These are phyloP conservation scores for Malbranchea zuffiana DNA, from an alignment of 2,329 filamentous ascomycete species.

Conservation along the genomic window DNA sequence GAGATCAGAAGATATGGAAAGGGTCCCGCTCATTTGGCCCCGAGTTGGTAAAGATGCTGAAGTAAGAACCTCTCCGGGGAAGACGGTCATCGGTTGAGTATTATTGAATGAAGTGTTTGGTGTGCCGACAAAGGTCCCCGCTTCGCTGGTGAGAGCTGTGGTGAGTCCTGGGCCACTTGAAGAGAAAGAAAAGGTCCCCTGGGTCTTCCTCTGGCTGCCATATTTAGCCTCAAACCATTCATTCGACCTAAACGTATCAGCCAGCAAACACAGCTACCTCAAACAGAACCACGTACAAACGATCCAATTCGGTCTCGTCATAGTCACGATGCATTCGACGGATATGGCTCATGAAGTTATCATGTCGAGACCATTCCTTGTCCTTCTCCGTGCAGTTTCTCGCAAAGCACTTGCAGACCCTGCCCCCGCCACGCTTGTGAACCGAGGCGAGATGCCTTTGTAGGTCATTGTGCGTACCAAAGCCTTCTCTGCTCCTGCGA, in stretches of 20 bases:
- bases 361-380: slow-evolving; percentile 68
- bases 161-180: too few species aligned
- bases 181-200: too few species aligned
- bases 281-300: neutral
- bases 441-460: slow-evolving; percentile 48
- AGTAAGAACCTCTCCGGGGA: too few species aligned
- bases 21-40: too few species aligned
- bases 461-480: slow-evolving; percentile 72
- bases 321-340: slow-evolving; percentile 54
- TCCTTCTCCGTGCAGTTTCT: slow-evolving; percentile 46
- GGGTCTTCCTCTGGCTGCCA: too few species aligned
- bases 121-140: too few species aligned
- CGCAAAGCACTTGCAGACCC: slow-evolving; percentile 51
- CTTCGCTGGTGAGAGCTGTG: too few species aligned
- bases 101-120: too few species aligned
- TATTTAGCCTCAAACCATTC: slow-evolving; percentile 1
- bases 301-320: slow-evolving; percentile 6
- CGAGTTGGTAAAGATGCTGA: too few species aligned
- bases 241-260: slow-evolving; percentile 4
- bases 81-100: too few species aligned
- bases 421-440: slow-evolving; percentile 35
- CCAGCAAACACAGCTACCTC: neutral
- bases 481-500: slow-evolving; percentile 51
- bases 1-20: too few species aligned
- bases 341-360: slow-evolving; percentile 80